A percentile compares a stretch with the other conserved stretches of the same genome.
These are phyloP conservation scores for Colletotrichum euphorbiae DNA, from an alignment of 2,329 filamentous ascomycete genomes.

Conservation along the genomic window DNA sequence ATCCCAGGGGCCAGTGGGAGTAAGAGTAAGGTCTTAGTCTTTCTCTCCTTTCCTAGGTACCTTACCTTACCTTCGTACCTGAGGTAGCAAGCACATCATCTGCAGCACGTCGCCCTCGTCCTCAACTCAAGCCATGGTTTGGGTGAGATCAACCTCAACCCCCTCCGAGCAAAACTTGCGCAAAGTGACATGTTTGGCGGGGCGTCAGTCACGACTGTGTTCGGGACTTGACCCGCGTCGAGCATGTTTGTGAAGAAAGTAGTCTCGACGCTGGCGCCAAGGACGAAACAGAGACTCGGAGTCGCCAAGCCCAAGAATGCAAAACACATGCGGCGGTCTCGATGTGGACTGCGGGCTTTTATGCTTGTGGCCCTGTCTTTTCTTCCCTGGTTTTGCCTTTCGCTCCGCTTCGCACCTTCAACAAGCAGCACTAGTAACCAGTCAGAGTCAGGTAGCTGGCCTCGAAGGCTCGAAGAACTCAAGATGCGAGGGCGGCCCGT, in stretches of 20 bases:
- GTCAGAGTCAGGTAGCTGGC: not conserved
- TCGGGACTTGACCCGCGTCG: not conserved
- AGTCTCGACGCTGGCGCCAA: not conserved
- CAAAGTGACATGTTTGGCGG: not conserved
- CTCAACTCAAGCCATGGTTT: too few relatives aligned
- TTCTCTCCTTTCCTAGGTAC: too few relatives aligned
- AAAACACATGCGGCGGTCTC: not conserved
- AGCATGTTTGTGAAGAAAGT: not conserved
- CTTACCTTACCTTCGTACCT: too few relatives aligned
- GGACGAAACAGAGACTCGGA: constrained; percentile 4
- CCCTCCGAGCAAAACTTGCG: too few relatives aligned
- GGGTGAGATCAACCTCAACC: too few relatives aligned
- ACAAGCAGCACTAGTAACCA: too few relatives aligned
- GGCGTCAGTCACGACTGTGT: not conserved
- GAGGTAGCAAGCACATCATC: too few relatives aligned
- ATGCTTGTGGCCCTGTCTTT: constrained; percentile 13
- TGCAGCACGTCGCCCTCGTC: too few relatives aligned
- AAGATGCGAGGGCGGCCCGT: constrained; percentile 12
- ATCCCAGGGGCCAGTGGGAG: too few relatives aligned
- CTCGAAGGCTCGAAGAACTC: not conserved
- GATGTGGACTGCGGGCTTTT: not conserved
- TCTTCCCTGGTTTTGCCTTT: not conserved
- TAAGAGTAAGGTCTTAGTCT: too few relatives aligned
- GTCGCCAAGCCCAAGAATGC: not conserved
- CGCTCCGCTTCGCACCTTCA: not conserved